Conservation (phyloP, 2,329 filamentous ascomycete genomes). For the Verticillium dahliae region DNA sequence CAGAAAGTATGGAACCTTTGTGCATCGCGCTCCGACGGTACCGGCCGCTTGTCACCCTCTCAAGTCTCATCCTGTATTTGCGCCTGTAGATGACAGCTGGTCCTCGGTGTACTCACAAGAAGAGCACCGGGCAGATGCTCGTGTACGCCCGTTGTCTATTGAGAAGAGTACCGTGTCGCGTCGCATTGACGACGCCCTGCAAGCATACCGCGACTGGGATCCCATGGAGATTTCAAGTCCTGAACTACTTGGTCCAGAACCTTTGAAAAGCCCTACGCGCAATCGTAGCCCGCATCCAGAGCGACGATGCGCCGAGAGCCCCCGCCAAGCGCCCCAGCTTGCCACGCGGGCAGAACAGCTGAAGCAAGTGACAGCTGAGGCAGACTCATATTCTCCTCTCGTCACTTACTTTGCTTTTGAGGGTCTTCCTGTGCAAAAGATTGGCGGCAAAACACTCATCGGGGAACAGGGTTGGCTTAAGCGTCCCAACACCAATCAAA, state of each 20-base stretch:
- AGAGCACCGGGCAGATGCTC: background rate
- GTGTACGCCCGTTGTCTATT: slow-evolving; percentile 1
- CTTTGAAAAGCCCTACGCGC: background rate
- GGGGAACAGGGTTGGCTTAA: slow-evolving; percentile 53
- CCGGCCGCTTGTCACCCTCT: slow-evolving; percentile 15
- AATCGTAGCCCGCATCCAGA: background rate
- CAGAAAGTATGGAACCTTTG: slow-evolving; percentile 5
- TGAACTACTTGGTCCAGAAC: background rate
- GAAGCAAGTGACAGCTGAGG: slow-evolving; percentile 9
- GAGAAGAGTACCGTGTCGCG: slow-evolving; percentile 3
- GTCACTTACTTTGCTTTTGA: slow-evolving; percentile 32
- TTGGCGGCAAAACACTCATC: slow-evolving; percentile 44
- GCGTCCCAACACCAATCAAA: slow-evolving; percentile 23
- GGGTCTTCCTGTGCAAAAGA: slow-evolving; percentile 29
- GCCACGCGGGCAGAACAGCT: slow-evolving; percentile 5
- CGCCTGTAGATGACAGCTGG: slow-evolving; percentile 2
- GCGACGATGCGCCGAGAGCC: background rate
- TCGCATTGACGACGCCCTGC: slow-evolving; percentile 7
- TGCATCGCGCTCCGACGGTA: background rate
- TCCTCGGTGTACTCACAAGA: slow-evolving; percentile 11
- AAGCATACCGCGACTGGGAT: slow-evolving; percentile 10
- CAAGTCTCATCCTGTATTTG: slow-evolving; percentile 2
- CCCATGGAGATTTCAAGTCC: background rate
- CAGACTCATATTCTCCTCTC: slow-evolving; percentile 33
- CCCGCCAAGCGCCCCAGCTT: background rate